Base-by-base conservation (phyloP, 805 yeast species). In the Barnettozyma sucrosica region DNA sequence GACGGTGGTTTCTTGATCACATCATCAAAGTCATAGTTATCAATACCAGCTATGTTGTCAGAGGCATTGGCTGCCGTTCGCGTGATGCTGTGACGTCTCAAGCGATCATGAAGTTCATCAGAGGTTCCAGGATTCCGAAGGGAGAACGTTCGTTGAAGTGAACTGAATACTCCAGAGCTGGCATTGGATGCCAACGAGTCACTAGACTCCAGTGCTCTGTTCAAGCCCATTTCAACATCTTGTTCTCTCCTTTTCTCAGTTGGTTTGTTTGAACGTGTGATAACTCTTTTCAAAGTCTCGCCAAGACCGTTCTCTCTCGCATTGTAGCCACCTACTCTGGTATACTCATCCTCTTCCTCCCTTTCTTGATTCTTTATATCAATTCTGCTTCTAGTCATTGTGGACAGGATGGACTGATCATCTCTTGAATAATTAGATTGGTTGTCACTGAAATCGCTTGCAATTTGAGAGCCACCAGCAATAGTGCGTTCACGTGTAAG, bases 401-500 rank as follows among this genome's bases (percentile, higher is more conserved):
- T 47, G 19, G 58, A 54, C 13, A 41, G 34, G 2, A 45, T 23
- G 1, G 62, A 53, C 11, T 24, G 10, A 19, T 36, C 49, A 40
- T 50, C 61, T 23, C 30, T 44, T 7, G 47, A 44, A 37, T 42
- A 46, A 7, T 8, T 25, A 3, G 49, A 42, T 36, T 33, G 44
- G 32, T 36, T 26, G 18, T 47, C 47, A 26, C 20, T 43, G 19
- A 33, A 44, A 11, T 47, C 44, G 5, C 32, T 25, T 10, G 21
- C 49, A 14, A 24, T 39, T 14, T 20, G 23, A 7, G 51, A 46
- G 24, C 69, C 67, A 4, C 37, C 47, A 20, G 88, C 88, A 46
- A 85, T 80, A 0, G 82, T 69, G 40, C 66, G 66, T 55, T 85
- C 90, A 46, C 75, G 67, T 24, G 63, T 65, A 37, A 77, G 61